Evolutionary conservation across 1,139 yeast genomes (phyloP), one percentile per base, ranked within the genome.

Genomic region (Taphrina betulina): DNA sequence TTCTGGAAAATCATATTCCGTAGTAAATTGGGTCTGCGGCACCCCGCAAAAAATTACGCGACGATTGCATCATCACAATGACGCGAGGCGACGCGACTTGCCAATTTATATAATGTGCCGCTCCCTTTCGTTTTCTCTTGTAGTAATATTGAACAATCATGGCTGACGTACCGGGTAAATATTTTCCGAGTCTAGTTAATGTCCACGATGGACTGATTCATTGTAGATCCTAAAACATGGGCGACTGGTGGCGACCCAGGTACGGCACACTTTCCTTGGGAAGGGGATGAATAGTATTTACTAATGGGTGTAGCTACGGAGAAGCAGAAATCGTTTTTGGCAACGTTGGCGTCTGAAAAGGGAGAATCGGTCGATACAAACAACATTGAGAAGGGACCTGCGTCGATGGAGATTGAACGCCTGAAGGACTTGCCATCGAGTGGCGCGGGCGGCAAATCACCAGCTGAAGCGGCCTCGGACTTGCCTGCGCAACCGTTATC

Each of bases 161-260:
- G 48, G 31, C 29, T 19, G 48, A 43, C 12, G 38, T 43, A 23
- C 48, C 48, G 5, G 48, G 48, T 43, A 2, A 10, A 26, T 20
- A 5, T 7, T 17, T 7, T 19, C 42, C 7, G 10, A 37, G 7
- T 37, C 26, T 22, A 26, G 34, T n/a, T 14, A 3, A 12, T 35
- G 31, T 17, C 41, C 7, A 36, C 10, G 12, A 19, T 17, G 5
- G 37, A 37, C 42, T 10, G 36, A 12, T 3, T 36, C 34, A n/a
- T n/a, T 19, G 22, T 28, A 31, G 56, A 52, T 28, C 56, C 56
- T 3, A 42, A 42, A 43, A 52, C 56, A 23, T 52, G 56, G 56
- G 50, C 56, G 7, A 52, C 56, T 17, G 56, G 56, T 12, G 50
- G 50, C 29, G 56, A 52, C 24, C 56, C 56, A 0, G n/a, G n/a